phyloP scores from a whole-genome alignment of 2,329 filamentous ascomycete species.

The Orbilia javanica region DNA sequence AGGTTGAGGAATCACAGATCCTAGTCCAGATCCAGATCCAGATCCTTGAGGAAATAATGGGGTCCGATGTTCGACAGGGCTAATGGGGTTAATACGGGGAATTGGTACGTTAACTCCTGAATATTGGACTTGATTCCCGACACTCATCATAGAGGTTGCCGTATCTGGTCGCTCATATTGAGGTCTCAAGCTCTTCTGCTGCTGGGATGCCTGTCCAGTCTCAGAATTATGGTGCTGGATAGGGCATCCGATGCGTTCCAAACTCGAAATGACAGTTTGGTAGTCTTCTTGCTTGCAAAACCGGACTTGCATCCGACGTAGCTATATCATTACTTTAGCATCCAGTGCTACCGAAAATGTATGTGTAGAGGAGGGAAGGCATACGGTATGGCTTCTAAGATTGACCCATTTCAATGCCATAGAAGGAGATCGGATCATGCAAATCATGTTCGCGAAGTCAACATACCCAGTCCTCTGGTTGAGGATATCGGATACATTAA shows the following conservation, averaged over 20 bases:
- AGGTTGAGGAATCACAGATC: neutral
- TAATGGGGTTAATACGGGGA: neutral
- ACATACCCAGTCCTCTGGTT: slow-evolving; percentile 33
- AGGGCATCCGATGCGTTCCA: slow-evolving; percentile 48
- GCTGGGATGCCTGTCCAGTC: slow-evolving; percentile 10
- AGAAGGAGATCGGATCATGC: slow-evolving; percentile 52
- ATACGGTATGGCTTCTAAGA: slow-evolving; percentile 30
- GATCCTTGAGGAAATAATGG: neutral
- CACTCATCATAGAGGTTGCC: slow-evolving; percentile 22
- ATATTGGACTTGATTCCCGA: slow-evolving; percentile 14
- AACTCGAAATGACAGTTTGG: slow-evolving; percentile 25
- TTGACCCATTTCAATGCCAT: slow-evolving; percentile 52
- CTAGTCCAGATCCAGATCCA: neutral
- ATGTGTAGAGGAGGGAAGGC: neutral
- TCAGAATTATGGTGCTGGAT: slow-evolving; percentile 45
- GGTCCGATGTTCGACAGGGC: slow-evolving; percentile 13
- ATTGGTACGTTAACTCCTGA: slow-evolving; percentile 13
- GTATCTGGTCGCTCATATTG: slow-evolving; percentile 27
- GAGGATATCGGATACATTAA: slow-evolving; percentile 46
- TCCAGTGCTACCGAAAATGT: neutral
- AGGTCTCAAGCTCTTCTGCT: neutral
- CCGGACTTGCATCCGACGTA: slow-evolving; percentile 50
- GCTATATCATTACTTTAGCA: slow-evolving; percentile 11
- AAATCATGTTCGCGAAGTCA: slow-evolving; percentile 39
- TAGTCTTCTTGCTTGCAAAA: slow-evolving; percentile 46